Base-by-base conservation (phyloP, 78 protist species). In the Polysphondylium violaceum region DNA sequence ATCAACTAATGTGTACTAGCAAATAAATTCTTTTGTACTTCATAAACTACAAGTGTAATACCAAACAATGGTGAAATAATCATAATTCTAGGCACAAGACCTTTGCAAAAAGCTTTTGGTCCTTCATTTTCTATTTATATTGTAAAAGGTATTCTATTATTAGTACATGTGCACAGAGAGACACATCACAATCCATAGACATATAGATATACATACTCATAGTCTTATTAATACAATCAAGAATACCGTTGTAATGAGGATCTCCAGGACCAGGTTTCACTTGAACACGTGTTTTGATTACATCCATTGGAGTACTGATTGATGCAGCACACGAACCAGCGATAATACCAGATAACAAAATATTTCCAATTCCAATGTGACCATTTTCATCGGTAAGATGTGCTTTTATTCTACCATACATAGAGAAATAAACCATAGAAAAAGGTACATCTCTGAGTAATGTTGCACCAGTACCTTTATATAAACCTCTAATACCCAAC, bases 371-470 rank as follows among this genome's bases (percentile, higher is more conserved):
- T 6, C 73, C 68, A 25, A 90, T 74, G 5, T 81, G 77, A 25
- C 88, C 81, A 36, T 65, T 76, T 43, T 21, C 36, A 21, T 81
- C 59, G 0, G 91, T 83, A 19, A 93, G 35, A 16, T 65, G 29
- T 21, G 29, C 38, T 33, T 96, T 96, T 27, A 91, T 7, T 71
- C 93, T 41, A 19, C 76, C 95, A 58, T 96, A 96, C 6, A 71
- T 43, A 12, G 97, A 93, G 76, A 94, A 96, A 86, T 96, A 96
- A 8, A 96, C 86, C 75, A 86, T 94, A 7, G 89, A 59, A 58
- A 96, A 96, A 21, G 97, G 97, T 9, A 96, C 72, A 69, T 96
- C 97, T 6, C 97, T 87, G 2, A 90, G 19, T 29, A 94, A 56
- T 40, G 95, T 89, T 2, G 96, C 95, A n/a, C 86, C 76, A 2